These are phyloP conservation scores for Arthrobotrys sinensis DNA, from an alignment of 2,329 filamentous ascomycete genomes.

Conservation along the genomic window DNA sequence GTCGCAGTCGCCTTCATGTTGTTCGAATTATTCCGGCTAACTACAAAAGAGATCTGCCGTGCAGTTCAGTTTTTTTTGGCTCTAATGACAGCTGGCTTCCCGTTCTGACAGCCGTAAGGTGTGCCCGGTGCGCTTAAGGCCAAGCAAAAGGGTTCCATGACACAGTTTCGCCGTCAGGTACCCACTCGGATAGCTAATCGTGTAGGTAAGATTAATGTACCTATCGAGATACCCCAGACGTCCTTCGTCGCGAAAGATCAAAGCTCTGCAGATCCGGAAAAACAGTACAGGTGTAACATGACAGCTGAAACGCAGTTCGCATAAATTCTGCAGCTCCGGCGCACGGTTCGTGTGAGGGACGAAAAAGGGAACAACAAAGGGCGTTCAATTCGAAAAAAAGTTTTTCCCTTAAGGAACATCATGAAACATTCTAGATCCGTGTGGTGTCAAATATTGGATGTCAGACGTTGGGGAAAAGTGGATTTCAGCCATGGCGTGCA, in stretches of 20 bases:
- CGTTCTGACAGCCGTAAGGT: not conserved
- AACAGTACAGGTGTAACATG: conserved; percentile 38
- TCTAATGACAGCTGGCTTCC: not conserved
- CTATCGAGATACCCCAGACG: conserved; percentile 30
- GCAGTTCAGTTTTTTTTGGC: not conserved
- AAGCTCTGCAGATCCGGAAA: conserved; percentile 45
- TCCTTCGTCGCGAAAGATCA: conserved; percentile 17
- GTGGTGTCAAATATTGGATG: conserved; percentile 21
- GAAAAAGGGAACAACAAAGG: not conserved
- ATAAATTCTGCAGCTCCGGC: conserved; percentile 59
- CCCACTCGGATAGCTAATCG: not conserved
- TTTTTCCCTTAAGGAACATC: conserved; percentile 23
- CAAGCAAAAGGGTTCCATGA: not conserved
- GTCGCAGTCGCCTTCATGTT: too few relatives aligned
- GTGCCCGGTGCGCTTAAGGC: not conserved
- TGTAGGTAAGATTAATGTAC: conserved; percentile 4
- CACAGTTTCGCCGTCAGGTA: conserved; percentile 11
- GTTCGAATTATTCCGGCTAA: too few relatives aligned
- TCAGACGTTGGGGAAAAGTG: conserved; percentile 20
- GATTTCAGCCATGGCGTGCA: conserved; percentile 29
- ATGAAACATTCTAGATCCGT: conserved; percentile 57
- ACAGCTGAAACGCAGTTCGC: conserved; percentile 58
- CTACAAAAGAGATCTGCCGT: not conserved
- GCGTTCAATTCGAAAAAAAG: conserved; percentile 5
- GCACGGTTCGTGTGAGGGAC: conserved; percentile 51